These are phyloP conservation scores for Elongisporangium senticosum DNA, from an alignment of 352 stramenopile species.

Conservation along the genomic window DNA sequence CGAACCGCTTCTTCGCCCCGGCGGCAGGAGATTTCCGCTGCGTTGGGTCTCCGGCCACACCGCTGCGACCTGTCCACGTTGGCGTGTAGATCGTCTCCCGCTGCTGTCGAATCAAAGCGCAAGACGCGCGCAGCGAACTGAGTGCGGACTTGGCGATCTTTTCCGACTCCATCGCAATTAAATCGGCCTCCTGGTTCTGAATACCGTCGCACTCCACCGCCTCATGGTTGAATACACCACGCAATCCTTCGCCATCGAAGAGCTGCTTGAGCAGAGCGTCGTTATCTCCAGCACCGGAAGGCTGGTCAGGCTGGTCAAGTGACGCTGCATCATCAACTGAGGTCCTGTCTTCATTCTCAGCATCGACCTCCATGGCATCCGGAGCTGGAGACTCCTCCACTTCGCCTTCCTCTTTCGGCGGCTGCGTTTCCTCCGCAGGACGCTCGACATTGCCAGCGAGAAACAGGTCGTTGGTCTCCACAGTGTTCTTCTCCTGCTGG, in stretches of 20 bases:
- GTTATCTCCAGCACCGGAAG: conserved; percentile 47
- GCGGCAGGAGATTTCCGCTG: conserved; percentile 20
- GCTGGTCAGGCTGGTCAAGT: conserved; percentile 4
- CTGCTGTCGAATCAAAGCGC: conserved; percentile 62
- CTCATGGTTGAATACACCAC: conserved; percentile 94
- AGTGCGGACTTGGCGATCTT: conserved; percentile 87
- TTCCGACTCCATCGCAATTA: conserved; percentile 90
- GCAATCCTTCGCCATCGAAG: conserved; percentile 89
- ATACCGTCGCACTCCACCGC: conserved; percentile 86
- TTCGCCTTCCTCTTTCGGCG: conserved; percentile 22
- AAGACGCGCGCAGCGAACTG: conserved; percentile 75
- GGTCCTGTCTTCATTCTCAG: neutral
- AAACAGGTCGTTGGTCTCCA: conserved; percentile 92
- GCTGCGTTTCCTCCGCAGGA: conserved; percentile 16
- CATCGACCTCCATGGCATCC: conserved; percentile 6
- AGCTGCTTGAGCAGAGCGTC: conserved; percentile 86
- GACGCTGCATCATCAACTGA: neutral
- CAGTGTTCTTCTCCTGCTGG: conserved; percentile 49
- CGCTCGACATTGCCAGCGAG: conserved; percentile 80
- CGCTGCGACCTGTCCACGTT: conserved; percentile 73
- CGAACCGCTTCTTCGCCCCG: conserved; percentile 24
- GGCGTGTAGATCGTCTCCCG: conserved; percentile 56
- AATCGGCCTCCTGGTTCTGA: conserved; percentile 84
- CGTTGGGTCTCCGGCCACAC: conserved; percentile 56
- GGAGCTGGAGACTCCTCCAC: conserved; percentile 3